phyloP scores from a whole-genome alignment of 78 protist species.

The Planoprotostelium fungivorum region DNA sequence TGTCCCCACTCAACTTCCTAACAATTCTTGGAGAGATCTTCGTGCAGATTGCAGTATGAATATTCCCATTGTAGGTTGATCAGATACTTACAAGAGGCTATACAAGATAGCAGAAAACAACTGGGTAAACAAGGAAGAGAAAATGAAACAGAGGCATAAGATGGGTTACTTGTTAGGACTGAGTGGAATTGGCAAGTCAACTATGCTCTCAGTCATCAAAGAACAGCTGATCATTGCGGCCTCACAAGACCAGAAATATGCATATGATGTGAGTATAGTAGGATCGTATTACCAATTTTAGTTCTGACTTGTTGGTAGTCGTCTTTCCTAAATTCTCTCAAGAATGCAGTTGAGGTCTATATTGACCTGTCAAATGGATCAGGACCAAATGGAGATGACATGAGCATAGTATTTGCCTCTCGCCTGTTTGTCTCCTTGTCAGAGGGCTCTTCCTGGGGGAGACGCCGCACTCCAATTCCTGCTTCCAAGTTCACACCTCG shows the following conservation, averaged over 20 bases:
- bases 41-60: not conserved
- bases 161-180: constrained; percentile 1
- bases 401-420: not conserved
- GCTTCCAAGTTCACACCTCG: constrained; percentile 2
- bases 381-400: constrained; percentile 1
- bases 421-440: constrained; percentile 2
- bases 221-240: not conserved
- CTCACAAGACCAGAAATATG: not conserved
- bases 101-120: not conserved
- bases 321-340: constrained; percentile 1
- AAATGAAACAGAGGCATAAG: not conserved
- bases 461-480: not conserved
- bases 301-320: not conserved
- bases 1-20: too few relatives aligned
- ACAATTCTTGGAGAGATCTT: constrained; percentile 1
- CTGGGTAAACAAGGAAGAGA: not conserved
- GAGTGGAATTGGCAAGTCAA: constrained; percentile 1
- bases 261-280: not conserved
- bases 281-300: not conserved
- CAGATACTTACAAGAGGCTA: constrained; percentile 1
- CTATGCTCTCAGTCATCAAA: not conserved
- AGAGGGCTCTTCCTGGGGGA: constrained; percentile 2
- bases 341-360: not conserved
- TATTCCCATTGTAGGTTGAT: not conserved
- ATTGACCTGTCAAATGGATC: not conserved